These are phyloP conservation scores for Trichoderma sp. DNA, from an alignment of 2,329 filamentous ascomycete species.

Conservation along the genomic window DNA sequence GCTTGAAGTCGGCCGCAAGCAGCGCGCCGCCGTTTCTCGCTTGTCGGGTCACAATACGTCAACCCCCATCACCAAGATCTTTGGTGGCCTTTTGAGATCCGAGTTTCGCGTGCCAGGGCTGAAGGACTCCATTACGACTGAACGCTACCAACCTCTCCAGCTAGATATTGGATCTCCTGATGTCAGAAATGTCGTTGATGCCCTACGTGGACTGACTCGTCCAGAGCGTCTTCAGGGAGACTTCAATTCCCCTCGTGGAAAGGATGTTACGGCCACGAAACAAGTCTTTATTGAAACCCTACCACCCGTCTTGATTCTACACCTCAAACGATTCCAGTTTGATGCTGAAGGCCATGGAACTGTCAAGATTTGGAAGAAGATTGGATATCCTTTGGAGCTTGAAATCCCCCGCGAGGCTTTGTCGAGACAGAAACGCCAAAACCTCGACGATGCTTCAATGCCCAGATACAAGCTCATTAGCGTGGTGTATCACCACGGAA, in stretches of 20 bases:
- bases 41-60: constrained; percentile 73
- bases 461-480: constrained; percentile 84
- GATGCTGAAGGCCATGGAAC: constrained; percentile 76
- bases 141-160: constrained; percentile 92
- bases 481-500: constrained; percentile 96
- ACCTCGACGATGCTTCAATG: constrained; percentile 61
- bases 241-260: constrained; percentile 75
- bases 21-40: constrained; percentile 80
- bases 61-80: constrained; percentile 90
- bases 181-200: constrained; percentile 88
- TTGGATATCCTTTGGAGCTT: constrained; percentile 90
- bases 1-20: constrained; percentile 91
- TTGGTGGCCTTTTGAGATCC: constrained; percentile 85
- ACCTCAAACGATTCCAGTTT: constrained; percentile 96
- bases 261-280: constrained; percentile 78
- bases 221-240: constrained; percentile 83
- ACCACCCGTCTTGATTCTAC: constrained; percentile 87
- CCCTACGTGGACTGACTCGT: constrained; percentile 77
- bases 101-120: constrained; percentile 83
- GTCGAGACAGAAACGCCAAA: constrained; percentile 66
- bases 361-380: constrained; percentile 97
- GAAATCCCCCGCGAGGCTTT: constrained; percentile 92
- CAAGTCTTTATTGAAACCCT: constrained; percentile 92
- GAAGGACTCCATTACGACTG: constrained; percentile 86
- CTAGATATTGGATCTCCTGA: constrained; percentile 87